phyloP scores from a whole-genome alignment of 192 early-diverging fungal species.

The Coemansia sp. region DNA sequence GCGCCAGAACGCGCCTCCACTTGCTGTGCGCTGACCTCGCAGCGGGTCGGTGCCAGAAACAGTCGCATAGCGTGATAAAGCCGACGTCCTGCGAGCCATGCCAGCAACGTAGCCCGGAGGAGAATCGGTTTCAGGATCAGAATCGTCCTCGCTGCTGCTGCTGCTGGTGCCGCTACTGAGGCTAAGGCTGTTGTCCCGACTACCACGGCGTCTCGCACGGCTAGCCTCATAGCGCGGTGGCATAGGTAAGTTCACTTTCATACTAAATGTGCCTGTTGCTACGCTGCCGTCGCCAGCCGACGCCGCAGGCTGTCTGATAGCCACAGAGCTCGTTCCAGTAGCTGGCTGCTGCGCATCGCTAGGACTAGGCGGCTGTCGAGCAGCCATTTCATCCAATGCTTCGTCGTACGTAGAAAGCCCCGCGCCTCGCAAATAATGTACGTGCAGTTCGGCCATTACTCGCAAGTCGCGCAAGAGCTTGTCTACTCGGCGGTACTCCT shows the following conservation, averaged over 20 bases:
- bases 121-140: slow-evolving; percentile 22
- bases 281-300: neutral
- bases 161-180: slow-evolving; percentile 14
- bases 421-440: slow-evolving; percentile 53
- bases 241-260: slow-evolving; percentile 52
- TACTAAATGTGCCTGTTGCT: slow-evolving; percentile 29
- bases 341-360: neutral
- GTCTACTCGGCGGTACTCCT: slow-evolving; percentile 60
- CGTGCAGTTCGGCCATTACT: slow-evolving; percentile 64
- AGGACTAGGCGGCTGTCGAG: neutral
- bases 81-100: neutral
- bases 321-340: neutral
- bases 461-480: slow-evolving; percentile 64
- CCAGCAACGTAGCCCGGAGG: neutral
- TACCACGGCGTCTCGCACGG: slow-evolving; percentile 2
- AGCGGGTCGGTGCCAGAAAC: neutral
- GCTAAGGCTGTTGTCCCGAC: neutral
- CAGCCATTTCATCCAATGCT: neutral
- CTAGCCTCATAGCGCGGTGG: slow-evolving; percentile 39
- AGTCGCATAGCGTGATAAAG: slow-evolving; percentile 12
- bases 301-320: neutral
- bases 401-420: slow-evolving; percentile 50
- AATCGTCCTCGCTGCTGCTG: slow-evolving; percentile 18
- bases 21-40: neutral
- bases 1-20: neutral